Evolutionary conservation across 2,329 filamentous ascomycete genomes (phyloP), one percentile per base, ranked within the genome.

Genomic region (Rasamsonia emersonii): DNA sequence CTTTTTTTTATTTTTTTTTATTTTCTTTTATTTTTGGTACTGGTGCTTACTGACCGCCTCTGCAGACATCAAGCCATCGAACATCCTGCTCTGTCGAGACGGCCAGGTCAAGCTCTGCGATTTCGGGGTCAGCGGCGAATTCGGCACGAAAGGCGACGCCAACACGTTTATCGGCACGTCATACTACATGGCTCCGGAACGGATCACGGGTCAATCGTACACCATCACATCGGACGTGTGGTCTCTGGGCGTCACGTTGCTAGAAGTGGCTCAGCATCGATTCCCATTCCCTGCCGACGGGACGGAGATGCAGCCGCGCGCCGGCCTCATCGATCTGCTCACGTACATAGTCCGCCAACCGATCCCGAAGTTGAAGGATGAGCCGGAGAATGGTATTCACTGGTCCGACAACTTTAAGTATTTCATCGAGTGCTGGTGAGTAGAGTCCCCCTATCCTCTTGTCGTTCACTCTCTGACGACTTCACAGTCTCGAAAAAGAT

Each of bases 401-500:
- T 98, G 91, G 91, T 93, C 84, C 47, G 84, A 93, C 47, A 93
- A 84, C 53, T 96, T 98, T 64, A 98, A 98, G 60, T 95, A 95
- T 58, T 98, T 98, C 50, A 95, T 98, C 49, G 88, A 95, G 64
- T 95, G 88, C 75, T 96, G 91, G 89, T 96, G 75, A 56, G 85
- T 79, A 18, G 9, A 10, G 13, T 32, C 18, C 9, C 15, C 16
- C 14, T 18, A 11, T 23, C 14, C 19, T n/a, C 4, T 28, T 29
- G 3, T 11, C 19, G 11, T 44, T 33, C 37, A 5, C 23, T 32
- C 7, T 16, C 10, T 24, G 28, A 25, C 31, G 18, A 13, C 19
- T 3, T 11, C 18, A 26, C 42, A 96, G 91, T 65, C 73, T 98
- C 36, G 91, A 98, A 61, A 98, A 98, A 64, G 86, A 95, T 47